phyloP scores from a whole-genome alignment of 441 rosid species.

The Raphanus hybrid region DNA sequence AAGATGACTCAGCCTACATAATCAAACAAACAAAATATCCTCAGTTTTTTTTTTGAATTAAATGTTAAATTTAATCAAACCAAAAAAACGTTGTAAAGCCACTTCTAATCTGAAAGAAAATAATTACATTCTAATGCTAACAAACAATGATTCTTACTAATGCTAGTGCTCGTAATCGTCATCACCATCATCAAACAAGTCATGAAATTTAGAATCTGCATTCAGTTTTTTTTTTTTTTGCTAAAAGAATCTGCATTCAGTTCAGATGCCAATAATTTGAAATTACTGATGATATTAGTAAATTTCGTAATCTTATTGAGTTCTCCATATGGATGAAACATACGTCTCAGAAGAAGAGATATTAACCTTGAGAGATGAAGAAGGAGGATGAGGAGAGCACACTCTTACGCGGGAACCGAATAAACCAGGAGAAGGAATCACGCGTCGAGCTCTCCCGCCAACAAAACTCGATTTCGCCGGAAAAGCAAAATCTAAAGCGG shows the following conservation, averaged over 20 bases:
- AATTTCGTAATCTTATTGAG: constrained; percentile 1
- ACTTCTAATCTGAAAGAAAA: too few species aligned
- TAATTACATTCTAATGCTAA: too few species aligned
- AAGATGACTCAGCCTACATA: constrained; percentile 56
- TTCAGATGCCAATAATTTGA: constrained; percentile 3
- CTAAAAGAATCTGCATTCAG: not conserved
- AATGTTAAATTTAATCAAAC: too few species aligned
- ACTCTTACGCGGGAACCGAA: constrained; percentile 20
- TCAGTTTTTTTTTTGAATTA: too few species aligned
- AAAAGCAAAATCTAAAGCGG: constrained; percentile 22
- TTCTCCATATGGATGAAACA: not conserved
- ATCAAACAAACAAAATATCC: not conserved
- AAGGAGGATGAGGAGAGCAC: constrained; percentile 29
- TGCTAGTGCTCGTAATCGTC: constrained; percentile 6
- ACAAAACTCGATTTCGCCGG: constrained; percentile 15
- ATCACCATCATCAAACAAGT: constrained; percentile 11
- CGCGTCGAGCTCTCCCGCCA: constrained; percentile 17
- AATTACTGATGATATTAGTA: not conserved
- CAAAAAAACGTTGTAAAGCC: too few species aligned
- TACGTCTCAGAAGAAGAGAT: not conserved
- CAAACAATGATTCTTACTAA: constrained; percentile 9
- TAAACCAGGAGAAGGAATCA: constrained; percentile 12
- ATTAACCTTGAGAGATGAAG: constrained; percentile 40
- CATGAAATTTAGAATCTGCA: not conserved
- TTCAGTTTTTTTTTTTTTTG: too few species aligned